Evolutionary conservation across 805 yeast species (phyloP).

Genomic region (Candida taoyuanica): DNA sequence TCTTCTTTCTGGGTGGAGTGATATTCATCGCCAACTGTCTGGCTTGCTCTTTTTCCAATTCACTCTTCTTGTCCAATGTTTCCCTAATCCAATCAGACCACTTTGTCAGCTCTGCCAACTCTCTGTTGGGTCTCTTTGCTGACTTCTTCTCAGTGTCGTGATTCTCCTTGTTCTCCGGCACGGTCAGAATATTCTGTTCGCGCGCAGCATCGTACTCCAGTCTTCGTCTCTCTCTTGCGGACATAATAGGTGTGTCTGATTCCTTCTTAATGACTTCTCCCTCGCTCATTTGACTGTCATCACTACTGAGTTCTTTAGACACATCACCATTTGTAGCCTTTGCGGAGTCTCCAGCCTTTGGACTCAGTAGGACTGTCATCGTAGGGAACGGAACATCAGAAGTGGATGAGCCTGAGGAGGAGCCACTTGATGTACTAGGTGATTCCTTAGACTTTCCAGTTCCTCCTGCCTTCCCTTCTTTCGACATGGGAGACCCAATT

Average conservation of each 20-base stretch:
- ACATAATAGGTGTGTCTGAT: neutral
- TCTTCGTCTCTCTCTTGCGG: conserved; percentile 12
- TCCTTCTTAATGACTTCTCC: neutral
- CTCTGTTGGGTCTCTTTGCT: conserved; percentile 4
- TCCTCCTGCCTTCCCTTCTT: no score
- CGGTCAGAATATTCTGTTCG: conserved; percentile 2
- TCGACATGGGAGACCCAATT: no score
- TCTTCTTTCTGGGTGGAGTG: conserved; percentile 6
- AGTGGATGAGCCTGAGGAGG: no score
- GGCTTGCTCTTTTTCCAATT: conserved; percentile 6
- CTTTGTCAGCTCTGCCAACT: conserved; percentile 4
- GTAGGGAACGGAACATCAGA: no score
- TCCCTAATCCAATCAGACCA: conserved; percentile 10
- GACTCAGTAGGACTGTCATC: no score
- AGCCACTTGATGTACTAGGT: no score
- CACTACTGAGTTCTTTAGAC: no score
- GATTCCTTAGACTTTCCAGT: no score
- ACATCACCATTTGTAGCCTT: no score
- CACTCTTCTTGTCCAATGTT: conserved; percentile 10
- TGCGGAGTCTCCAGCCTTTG: no score
- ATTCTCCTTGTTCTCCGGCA: neutral
- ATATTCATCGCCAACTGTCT: conserved; percentile 1
- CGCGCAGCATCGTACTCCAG: conserved; percentile 10
- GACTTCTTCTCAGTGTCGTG: neutral
- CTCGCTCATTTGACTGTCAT: no score